These are phyloP conservation scores for Farysia itapuensis DNA, from an alignment of 1,284 basidiomycete species.

Conservation along the genomic window DNA sequence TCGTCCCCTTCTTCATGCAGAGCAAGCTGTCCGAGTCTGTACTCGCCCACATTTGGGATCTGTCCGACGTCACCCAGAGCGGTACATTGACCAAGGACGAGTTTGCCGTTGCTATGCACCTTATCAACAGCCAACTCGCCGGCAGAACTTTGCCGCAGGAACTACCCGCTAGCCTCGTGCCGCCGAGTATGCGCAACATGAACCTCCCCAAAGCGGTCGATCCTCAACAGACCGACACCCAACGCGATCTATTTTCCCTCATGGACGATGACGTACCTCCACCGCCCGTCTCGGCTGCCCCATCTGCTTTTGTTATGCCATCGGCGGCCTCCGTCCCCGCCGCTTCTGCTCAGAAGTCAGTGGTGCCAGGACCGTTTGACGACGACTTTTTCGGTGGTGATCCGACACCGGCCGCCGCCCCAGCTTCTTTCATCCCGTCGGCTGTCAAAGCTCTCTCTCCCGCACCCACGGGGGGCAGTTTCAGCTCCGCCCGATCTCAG, in stretches of 20 bases:
- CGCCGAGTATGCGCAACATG: constrained; percentile 71
- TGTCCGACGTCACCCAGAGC: constrained; percentile 86
- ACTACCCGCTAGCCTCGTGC: constrained; percentile 76
- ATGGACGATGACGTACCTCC: constrained; percentile 69
- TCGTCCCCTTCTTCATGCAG: constrained; percentile 93
- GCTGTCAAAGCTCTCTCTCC: constrained; percentile 32
- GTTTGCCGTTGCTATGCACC: constrained; percentile 93
- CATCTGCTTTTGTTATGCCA: constrained; percentile 45
- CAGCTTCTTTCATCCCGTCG: too few species aligned
- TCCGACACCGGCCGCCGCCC: constrained; percentile 12
- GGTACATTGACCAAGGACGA: constrained; percentile 86
- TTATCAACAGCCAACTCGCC: constrained; percentile 83
- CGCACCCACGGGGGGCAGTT: constrained; percentile 38
- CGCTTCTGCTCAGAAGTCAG: constrained; percentile 59
- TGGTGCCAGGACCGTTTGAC: constrained; percentile 42
- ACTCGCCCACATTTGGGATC: constrained; percentile 92
- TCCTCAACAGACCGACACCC: constrained; percentile 55
- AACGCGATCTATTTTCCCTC: constrained; percentile 62
- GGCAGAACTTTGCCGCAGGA: constrained; percentile 74
- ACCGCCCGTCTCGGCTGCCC: constrained; percentile 45
- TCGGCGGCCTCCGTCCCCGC: constrained; percentile 60
- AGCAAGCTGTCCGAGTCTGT: constrained; percentile 81
- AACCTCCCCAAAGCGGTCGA: constrained; percentile 48
- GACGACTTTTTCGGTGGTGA: constrained; percentile 47
- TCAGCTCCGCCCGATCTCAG: constrained; percentile 20